A percentile compares a stretch with the other conserved stretches of the same genome.
phyloP scores from a whole-genome alignment of 805 yeast genomes.

The Priceomyces carsonii region DNA sequence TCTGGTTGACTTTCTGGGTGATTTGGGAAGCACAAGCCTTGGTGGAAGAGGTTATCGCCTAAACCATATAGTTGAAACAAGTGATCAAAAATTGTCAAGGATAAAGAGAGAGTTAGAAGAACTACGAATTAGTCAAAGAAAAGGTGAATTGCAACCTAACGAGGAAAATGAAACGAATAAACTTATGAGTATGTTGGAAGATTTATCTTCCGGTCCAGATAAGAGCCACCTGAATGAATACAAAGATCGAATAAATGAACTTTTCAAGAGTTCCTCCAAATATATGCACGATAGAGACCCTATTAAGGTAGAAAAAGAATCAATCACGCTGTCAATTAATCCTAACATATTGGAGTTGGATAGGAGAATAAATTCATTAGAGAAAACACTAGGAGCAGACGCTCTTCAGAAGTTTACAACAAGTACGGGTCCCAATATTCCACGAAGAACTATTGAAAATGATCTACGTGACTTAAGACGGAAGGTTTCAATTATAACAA shows the following conservation, averaged over 20 bases:
- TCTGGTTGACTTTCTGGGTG: constrained; percentile 40
- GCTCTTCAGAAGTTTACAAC: constrained; percentile 5
- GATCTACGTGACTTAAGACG: constrained; percentile 32
- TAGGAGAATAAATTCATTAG: constrained; percentile 21
- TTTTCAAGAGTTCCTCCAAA: constrained; percentile 8
- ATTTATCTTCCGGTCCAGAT: constrained; percentile 3
- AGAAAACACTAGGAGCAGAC: constrained; percentile 21
- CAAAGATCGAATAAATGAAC: constrained; percentile 5
- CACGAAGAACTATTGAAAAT: constrained; percentile 20
- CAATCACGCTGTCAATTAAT: constrained; percentile 1
- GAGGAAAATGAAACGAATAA: constrained; percentile 6
- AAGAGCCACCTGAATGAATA: constrained; percentile 3
- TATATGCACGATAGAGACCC: not conserved
- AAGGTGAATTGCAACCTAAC: not conserved
- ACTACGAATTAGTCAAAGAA: constrained; percentile 18
- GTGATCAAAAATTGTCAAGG: constrained; percentile 37
- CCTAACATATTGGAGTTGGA: constrained; percentile 24
- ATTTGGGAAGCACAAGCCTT: constrained; percentile 17
- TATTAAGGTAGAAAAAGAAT: not conserved
- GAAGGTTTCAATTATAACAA: constrained; percentile 32
- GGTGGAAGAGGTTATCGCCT: constrained; percentile 25
- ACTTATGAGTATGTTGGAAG: constrained; percentile 8
- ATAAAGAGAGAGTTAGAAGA: constrained; percentile 42
- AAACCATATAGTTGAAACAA: constrained; percentile 31
- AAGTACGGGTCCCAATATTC: constrained; percentile 1